phyloP scores from a whole-genome alignment of 768 basidiomycete species.

The Hygrophorus russula region DNA sequence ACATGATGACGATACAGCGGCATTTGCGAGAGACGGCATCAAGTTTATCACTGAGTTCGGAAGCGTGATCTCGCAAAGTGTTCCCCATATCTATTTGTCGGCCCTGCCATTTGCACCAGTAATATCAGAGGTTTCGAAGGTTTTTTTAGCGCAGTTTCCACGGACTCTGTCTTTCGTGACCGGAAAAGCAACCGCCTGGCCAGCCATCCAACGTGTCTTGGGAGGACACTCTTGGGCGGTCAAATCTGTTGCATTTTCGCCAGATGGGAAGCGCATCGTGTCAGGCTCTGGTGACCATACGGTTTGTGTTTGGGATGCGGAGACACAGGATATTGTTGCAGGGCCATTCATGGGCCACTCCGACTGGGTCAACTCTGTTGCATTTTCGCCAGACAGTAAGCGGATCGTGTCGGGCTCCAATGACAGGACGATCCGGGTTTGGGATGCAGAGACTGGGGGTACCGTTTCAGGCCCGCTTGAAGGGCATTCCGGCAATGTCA shows the following conservation, averaged over 20 bases:
- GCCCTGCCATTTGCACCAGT: constrained; percentile 24
- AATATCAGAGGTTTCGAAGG: constrained; percentile 11
- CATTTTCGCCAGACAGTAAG: constrained; percentile 16
- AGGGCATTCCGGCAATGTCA: constrained; percentile 7
- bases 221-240: neutral
- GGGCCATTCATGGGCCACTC: neutral
- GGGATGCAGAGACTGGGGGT: constrained; percentile 11
- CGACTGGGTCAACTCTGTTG: constrained; percentile 10
- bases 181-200: neutral
- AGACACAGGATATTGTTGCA: neutral
- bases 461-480: neutral
- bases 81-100: no score
- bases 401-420: constrained; percentile 12
- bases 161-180: neutral
- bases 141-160: constrained; percentile 6
- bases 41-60: neutral
- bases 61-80: constrained; percentile 16
- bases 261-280: constrained; percentile 13
- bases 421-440: constrained; percentile 10
- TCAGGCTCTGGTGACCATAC: constrained; percentile 13
- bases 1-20: neutral
- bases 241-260: constrained; percentile 15
- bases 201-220: neutral
- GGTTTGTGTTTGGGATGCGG: constrained; percentile 4
- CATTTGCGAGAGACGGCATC: neutral